Percentiles rank a stretch among this genome's conserved stretches.
phyloP scores from a whole-genome alignment of 2,329 filamentous ascomycete genomes.

The Arthroderma uncinatum region DNA sequence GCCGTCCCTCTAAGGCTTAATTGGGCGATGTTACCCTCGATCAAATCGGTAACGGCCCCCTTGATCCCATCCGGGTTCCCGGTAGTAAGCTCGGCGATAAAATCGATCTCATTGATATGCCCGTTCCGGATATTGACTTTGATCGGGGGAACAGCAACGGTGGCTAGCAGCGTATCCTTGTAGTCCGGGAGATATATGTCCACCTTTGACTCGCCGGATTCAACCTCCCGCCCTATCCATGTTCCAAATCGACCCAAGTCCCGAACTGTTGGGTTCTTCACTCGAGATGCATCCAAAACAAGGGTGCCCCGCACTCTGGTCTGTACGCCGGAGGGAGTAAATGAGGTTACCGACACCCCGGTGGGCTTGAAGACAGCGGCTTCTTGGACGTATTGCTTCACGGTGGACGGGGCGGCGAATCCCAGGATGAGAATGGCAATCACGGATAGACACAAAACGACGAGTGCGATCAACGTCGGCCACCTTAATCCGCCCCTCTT shows the following conservation, averaged over 20 bases:
- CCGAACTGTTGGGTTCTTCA: slow-evolving; percentile 58
- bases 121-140: slow-evolving; percentile 67
- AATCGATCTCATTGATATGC: slow-evolving; percentile 63
- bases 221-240: slow-evolving; percentile 65
- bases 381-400: slow-evolving; percentile 77
- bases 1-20: slow-evolving; percentile 65
- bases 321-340: slow-evolving; percentile 65
- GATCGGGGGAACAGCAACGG: slow-evolving; percentile 62
- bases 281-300: slow-evolving; percentile 63
- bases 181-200: slow-evolving; percentile 76
- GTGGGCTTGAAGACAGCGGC: slow-evolving; percentile 73
- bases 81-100: slow-evolving; percentile 63
- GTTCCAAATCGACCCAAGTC: slow-evolving; percentile 67
- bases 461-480: slow-evolving; percentile 67
- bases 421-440: slow-evolving; percentile 62
- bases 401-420: slow-evolving; percentile 67
- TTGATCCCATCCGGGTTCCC: slow-evolving; percentile 69
- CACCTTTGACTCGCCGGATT: slow-evolving; percentile 61
- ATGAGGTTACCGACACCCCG: slow-evolving; percentile 71
- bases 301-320: slow-evolving; percentile 76
- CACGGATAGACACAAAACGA: slow-evolving; percentile 50
- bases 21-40: slow-evolving; percentile 62
- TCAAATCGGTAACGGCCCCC: slow-evolving; percentile 74
- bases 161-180: slow-evolving; percentile 63
- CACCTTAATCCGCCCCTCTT: slow-evolving; percentile 44